phyloP scores from a whole-genome alignment of 495 filamentous ascomycete genomes.

The Penicillium silybi region DNA sequence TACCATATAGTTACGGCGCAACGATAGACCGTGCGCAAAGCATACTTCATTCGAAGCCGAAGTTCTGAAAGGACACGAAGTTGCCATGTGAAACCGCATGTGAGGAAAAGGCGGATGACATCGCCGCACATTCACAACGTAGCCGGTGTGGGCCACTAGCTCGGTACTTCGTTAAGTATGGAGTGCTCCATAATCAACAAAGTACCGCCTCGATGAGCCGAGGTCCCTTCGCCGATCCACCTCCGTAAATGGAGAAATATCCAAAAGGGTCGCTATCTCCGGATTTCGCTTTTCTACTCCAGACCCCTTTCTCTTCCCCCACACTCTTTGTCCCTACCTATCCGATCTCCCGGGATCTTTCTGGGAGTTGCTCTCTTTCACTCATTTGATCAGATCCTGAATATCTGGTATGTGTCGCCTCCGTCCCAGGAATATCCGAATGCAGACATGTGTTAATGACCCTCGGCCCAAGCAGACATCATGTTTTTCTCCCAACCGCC shows the following conservation, averaged over 20 bases:
- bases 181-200: neutral
- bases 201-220: conserved; percentile 18
- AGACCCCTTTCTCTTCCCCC: conserved; percentile 5
- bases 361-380: conserved; percentile 5
- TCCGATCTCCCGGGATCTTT: neutral
- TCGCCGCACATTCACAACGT: conserved; percentile 3
- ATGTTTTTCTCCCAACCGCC: conserved; percentile 44
- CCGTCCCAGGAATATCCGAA: neutral
- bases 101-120: conserved; percentile 14
- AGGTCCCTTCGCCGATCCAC: conserved; percentile 18
- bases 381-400: conserved; percentile 1
- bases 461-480: conserved; percentile 3
- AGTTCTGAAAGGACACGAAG: neutral
- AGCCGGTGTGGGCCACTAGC: conserved; percentile 1
- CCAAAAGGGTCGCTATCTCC: conserved; percentile 20
- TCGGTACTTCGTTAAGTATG: conserved; percentile 8
- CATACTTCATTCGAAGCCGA: neutral
- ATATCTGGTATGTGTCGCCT: neutral
- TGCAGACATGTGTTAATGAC: conserved; percentile 1
- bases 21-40: neutral
- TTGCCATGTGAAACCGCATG: conserved; percentile 20
- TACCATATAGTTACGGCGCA: neutral
- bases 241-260: conserved; percentile 10
- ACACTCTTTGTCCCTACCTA: conserved; percentile 3
- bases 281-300: conserved; percentile 14